These are phyloP conservation scores for Aspergillus bombycis DNA, from an alignment of 2,329 filamentous ascomycete genomes.

Conservation along the genomic window DNA sequence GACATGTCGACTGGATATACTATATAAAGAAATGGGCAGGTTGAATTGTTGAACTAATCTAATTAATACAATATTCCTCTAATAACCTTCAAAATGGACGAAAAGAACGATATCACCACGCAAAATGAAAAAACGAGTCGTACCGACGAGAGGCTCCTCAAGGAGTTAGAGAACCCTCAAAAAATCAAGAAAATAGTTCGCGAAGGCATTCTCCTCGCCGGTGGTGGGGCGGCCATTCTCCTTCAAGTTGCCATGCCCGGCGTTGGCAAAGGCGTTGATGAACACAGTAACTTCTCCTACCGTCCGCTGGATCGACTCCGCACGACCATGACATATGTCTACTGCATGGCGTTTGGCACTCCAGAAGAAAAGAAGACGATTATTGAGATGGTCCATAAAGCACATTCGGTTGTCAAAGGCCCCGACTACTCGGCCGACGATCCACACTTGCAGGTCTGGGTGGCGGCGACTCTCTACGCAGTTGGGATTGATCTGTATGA, in stretches of 20 bases:
- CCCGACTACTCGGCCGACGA: slow-evolving; percentile 10
- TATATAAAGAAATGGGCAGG: background rate
- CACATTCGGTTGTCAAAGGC: slow-evolving; percentile 5
- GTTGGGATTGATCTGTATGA: slow-evolving; percentile 5
- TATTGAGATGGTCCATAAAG: slow-evolving; percentile 7
- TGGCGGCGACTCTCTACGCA: slow-evolving; percentile 12
- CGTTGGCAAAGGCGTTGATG: slow-evolving; percentile 10
- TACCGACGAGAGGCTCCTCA: background rate
- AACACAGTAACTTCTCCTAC: slow-evolving; percentile 12
- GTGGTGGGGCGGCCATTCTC: slow-evolving; percentile 9
- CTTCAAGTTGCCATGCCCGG: slow-evolving; percentile 14
- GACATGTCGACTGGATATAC: background rate
- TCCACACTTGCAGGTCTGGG: slow-evolving; percentile 13
- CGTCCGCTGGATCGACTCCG: slow-evolving; percentile 7
- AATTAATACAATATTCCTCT: background rate
- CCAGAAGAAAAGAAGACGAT: slow-evolving; percentile 4
- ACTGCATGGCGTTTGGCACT: slow-evolving; percentile 11
- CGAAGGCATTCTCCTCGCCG: slow-evolving; percentile 7
- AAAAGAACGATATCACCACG: background rate
- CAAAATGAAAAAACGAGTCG: background rate
- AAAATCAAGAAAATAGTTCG: background rate
- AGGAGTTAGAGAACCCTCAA: background rate
- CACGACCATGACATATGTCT: slow-evolving; percentile 9
- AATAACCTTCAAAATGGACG: background rate
- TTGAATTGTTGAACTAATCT: background rate